A percentile compares a stretch with the other conserved stretches of the same genome.
Conservation (phyloP, 768 basidiomycete species). For the Pleurotus pulmonarius region DNA sequence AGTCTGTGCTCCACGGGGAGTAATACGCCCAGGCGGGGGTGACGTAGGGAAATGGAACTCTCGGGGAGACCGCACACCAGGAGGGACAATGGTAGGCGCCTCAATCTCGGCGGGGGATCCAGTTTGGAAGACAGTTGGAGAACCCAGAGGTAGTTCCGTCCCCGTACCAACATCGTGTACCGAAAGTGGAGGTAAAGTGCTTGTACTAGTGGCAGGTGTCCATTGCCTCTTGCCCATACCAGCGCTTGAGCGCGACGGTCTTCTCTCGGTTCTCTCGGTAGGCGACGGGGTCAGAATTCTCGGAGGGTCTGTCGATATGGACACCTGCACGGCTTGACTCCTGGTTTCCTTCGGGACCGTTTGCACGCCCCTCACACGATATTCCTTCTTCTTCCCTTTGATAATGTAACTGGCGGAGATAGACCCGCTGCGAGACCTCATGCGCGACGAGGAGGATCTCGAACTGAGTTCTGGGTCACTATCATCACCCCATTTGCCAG, state of each 20-base stretch:
- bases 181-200: constrained; percentile 18
- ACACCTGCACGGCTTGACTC: constrained; percentile 59
- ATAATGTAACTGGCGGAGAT: constrained; percentile 28
- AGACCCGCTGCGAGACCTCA: constrained; percentile 20
- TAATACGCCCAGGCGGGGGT: constrained; percentile 11
- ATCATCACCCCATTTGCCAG: constrained; percentile 8
- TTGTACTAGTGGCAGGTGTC: constrained; percentile 22
- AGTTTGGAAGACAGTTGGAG: constrained; percentile 10
- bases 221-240: constrained; percentile 22
- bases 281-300: background rate
- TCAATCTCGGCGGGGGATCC: constrained; percentile 5
- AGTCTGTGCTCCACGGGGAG: constrained; percentile 1
- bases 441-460: constrained; percentile 5
- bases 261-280: constrained; percentile 7
- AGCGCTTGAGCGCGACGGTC: constrained; percentile 11
- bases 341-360: constrained; percentile 53
- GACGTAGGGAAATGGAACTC: constrained; percentile 15
- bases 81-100: background rate
- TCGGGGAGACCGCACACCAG: constrained; percentile 18
- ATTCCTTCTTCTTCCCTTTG: constrained; percentile 47
- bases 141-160: constrained; percentile 7
- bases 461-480: constrained; percentile 3
- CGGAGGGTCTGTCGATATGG: constrained; percentile 20
- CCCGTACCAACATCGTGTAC: constrained; percentile 20
- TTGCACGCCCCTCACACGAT: constrained; percentile 69